These are phyloP conservation scores for Osmanthus fragrans DNA, from an alignment of 257 asterid species.

Conservation along the genomic window DNA sequence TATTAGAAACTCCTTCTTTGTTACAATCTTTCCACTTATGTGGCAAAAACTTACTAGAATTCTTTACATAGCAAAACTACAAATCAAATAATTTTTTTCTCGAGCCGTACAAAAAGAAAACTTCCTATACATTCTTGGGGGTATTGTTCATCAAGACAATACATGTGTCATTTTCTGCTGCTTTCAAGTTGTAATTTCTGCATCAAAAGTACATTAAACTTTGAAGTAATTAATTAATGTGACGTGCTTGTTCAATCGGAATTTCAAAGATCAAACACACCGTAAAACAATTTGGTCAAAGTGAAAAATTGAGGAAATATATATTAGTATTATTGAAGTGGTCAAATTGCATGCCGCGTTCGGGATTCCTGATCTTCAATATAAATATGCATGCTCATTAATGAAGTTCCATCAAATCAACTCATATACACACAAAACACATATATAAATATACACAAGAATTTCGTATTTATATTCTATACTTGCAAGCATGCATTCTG, in stretches of 20 bases:
- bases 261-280: background rate
- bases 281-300: background rate
- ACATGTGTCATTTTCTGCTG: no score
- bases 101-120: no score
- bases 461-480: background rate
- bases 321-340: background rate
- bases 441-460: background rate
- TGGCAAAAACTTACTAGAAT: no score
- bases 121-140: no score
- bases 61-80: no score
- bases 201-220: no score
- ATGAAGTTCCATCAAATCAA: background rate
- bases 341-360: background rate
- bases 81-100: no score
- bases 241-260: background rate
- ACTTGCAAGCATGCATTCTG: background rate
- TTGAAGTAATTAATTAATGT: no score
- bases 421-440: background rate
- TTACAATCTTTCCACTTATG: no score
- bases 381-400: background rate
- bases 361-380: background rate
- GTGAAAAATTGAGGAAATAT: background rate
- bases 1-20: no score
- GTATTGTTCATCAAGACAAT: no score
- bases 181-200: no score